A percentile compares a stretch with the other conserved stretches of the same genome.
Conservation (phyloP, 1,284 basidiomycete species). For the Naganishia sp. region DNA sequence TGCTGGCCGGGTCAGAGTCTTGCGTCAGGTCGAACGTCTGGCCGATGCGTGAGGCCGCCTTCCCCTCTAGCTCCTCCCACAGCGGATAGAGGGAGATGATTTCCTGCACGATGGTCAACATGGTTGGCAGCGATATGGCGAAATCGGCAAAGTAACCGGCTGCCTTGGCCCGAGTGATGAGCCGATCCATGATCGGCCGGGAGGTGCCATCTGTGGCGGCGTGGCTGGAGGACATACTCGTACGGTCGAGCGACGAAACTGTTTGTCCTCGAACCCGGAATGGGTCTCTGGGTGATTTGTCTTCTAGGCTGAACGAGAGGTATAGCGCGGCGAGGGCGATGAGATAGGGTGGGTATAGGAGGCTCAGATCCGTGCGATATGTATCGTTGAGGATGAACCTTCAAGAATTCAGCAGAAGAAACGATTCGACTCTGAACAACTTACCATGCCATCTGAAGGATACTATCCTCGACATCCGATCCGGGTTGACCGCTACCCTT, state of each 20-base stretch:
- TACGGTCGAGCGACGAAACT: slow-evolving; percentile 19
- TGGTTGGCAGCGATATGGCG: slow-evolving; percentile 76
- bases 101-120: slow-evolving; percentile 87
- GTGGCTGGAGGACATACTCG: not conserved
- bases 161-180: slow-evolving; percentile 41
- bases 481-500: slow-evolving; percentile 52
- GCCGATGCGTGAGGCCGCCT: not conserved
- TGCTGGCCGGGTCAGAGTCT: not conserved
- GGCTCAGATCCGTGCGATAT: slow-evolving; percentile 84
- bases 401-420: not conserved
- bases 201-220: slow-evolving; percentile 35
- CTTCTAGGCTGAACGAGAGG: slow-evolving; percentile 63
- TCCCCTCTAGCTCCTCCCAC: slow-evolving; percentile 61
- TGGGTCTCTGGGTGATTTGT: slow-evolving; percentile 35
- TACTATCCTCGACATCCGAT: slow-evolving; percentile 56
- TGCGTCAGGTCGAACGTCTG: slow-evolving; percentile 3
- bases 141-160: slow-evolving; percentile 76
- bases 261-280: slow-evolving; percentile 25
- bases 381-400: slow-evolving; percentile 98
- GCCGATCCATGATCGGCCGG: slow-evolving; percentile 23
- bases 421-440: slow-evolving; percentile 26
- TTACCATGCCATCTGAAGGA: slow-evolving; percentile 58
- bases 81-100: slow-evolving; percentile 84
- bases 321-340: slow-evolving; percentile 90
- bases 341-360: slow-evolving; percentile 89